Conservation (phyloP, 768 basidiomycete genomes). For the Lepiota subincarnata region DNA sequence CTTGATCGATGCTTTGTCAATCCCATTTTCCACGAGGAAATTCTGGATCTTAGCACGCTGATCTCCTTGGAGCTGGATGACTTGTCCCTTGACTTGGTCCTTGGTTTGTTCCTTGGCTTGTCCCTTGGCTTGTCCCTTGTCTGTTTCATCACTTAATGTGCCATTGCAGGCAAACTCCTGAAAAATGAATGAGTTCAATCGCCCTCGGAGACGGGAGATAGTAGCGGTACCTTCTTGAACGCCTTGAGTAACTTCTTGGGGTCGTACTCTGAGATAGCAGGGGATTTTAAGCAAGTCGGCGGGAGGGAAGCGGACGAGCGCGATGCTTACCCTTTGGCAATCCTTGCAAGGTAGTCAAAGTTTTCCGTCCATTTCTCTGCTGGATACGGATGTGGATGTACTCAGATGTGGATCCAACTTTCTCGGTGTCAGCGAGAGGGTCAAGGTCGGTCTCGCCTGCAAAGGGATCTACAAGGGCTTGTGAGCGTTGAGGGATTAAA, state of each 20-base stretch:
- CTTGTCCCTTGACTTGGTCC: slow-evolving; percentile 91
- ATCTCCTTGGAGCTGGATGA: slow-evolving; percentile 98
- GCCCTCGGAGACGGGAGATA: slow-evolving; percentile 2
- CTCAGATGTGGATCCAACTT: slow-evolving; percentile 78
- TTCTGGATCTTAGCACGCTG: slow-evolving; percentile 87
- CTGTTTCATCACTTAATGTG: slow-evolving; percentile 91
- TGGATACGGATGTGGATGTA: slow-evolving; percentile 97
- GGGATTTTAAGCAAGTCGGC: slow-evolving; percentile 6
- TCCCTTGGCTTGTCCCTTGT: slow-evolving; percentile 94
- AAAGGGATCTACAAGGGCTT: slow-evolving; percentile 73
- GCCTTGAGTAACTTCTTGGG: slow-evolving; percentile 97
- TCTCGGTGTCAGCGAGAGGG: slow-evolving; percentile 65
- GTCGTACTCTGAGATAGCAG: slow-evolving; percentile 71
- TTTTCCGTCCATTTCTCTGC: slow-evolving; percentile 98
- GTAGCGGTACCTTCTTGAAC: slow-evolving; percentile 85
- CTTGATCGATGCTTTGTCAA: slow-evolving; percentile 76
- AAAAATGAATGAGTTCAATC: neutral
- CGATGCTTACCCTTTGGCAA: slow-evolving; percentile 71
- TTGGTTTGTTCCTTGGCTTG: too few species aligned
- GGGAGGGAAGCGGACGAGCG: slow-evolving; percentile 5
- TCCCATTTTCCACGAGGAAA: slow-evolving; percentile 83
- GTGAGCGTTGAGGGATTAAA: slow-evolving; percentile 8
- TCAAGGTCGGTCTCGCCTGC: slow-evolving; percentile 76
- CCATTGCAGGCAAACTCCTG: slow-evolving; percentile 99
- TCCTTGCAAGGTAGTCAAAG: slow-evolving; percentile 95